A percentile compares a stretch with the other conserved stretches of the same genome.
Conservation (phyloP, 768 basidiomycete genomes). For the Leccinum variicolor region DNA sequence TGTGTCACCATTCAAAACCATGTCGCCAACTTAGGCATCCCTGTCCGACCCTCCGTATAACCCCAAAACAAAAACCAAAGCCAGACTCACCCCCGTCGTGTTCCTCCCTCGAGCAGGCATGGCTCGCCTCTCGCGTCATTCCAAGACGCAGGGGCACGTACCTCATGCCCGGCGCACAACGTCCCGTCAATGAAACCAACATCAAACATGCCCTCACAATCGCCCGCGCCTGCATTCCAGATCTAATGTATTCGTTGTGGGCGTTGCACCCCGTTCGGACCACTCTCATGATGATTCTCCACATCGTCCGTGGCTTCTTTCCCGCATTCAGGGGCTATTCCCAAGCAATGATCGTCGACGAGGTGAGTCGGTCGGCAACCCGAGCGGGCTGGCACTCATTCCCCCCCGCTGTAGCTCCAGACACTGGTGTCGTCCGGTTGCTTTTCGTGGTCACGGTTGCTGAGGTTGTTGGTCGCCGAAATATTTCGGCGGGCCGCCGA, state of each 20-base stretch:
- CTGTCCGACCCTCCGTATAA: slow-evolving; percentile 5
- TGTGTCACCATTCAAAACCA: slow-evolving; percentile 24
- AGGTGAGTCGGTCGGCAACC: slow-evolving; percentile 46
- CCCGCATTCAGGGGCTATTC: slow-evolving; percentile 85
- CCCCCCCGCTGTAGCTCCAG: slow-evolving; percentile 50
- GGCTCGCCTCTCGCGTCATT: slow-evolving; percentile 55
- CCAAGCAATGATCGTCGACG: slow-evolving; percentile 82
- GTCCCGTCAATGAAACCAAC: slow-evolving; percentile 58
- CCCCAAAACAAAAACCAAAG: not conserved
- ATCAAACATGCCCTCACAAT: slow-evolving; percentile 55
- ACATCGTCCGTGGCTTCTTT: slow-evolving; percentile 69
- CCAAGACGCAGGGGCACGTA: slow-evolving; percentile 41
- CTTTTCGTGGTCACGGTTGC: slow-evolving; percentile 66
- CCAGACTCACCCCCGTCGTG: not conserved
- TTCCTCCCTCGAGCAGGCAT: slow-evolving; percentile 40
- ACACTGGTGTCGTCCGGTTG: slow-evolving; percentile 63
- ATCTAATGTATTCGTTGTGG: slow-evolving; percentile 51
- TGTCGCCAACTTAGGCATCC: slow-evolving; percentile 21
- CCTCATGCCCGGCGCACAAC: slow-evolving; percentile 67
- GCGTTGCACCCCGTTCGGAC: slow-evolving; percentile 65
- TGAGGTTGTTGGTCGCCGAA: slow-evolving; percentile 58
- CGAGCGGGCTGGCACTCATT: not conserved
- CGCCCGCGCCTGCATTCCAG: slow-evolving; percentile 48
- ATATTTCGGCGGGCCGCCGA: slow-evolving; percentile 61
- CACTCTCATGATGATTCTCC: slow-evolving; percentile 65